Evolutionary conservation across 495 filamentous ascomycete species (phyloP).

Genomic region (Penicillium mononematosum): DNA sequence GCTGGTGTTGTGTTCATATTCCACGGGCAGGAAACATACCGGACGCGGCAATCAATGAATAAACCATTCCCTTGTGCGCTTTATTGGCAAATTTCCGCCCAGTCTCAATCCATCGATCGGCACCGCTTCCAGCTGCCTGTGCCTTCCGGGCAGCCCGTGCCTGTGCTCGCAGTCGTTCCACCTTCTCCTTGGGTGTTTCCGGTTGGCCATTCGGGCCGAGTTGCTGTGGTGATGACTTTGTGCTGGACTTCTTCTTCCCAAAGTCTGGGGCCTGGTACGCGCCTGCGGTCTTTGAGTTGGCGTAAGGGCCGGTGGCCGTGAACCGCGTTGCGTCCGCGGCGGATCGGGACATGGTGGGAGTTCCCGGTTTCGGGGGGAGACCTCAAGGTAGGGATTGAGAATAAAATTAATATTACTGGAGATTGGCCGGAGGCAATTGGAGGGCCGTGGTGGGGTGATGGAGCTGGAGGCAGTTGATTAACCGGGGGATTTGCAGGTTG

Average conservation of each 20-base stretch:
- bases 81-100: slow-evolving; percentile 77
- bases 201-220: slow-evolving; percentile 34
- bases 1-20: not conserved
- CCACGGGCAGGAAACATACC: slow-evolving; percentile 51
- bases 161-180: slow-evolving; percentile 78
- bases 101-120: slow-evolving; percentile 66
- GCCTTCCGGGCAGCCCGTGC: slow-evolving; percentile 67
- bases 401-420: slow-evolving; percentile 5
- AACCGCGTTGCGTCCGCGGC: slow-evolving; percentile 93
- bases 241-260: slow-evolving; percentile 26
- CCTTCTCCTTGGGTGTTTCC: slow-evolving; percentile 89
- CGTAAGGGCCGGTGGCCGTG: slow-evolving; percentile 88
- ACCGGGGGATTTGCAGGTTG: slow-evolving; percentile 17
- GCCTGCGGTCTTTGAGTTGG: slow-evolving; percentile 61
- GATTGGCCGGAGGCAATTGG: slow-evolving; percentile 6
- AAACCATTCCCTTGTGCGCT: slow-evolving; percentile 75
- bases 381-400: not conserved
- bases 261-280: slow-evolving; percentile 40
- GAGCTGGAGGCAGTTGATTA: slow-evolving; percentile 17
- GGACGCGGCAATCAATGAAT: slow-evolving; percentile 73
- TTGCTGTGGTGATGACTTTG: slow-evolving; percentile 22
- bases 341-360: slow-evolving; percentile 70
- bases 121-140: slow-evolving; percentile 51
- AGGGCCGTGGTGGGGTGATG: slow-evolving; percentile 19
- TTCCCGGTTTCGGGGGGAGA: slow-evolving; percentile 1